Base-by-base conservation (phyloP, 1,284 basidiomycete species). In the Ceratobasidium papillatum region DNA sequence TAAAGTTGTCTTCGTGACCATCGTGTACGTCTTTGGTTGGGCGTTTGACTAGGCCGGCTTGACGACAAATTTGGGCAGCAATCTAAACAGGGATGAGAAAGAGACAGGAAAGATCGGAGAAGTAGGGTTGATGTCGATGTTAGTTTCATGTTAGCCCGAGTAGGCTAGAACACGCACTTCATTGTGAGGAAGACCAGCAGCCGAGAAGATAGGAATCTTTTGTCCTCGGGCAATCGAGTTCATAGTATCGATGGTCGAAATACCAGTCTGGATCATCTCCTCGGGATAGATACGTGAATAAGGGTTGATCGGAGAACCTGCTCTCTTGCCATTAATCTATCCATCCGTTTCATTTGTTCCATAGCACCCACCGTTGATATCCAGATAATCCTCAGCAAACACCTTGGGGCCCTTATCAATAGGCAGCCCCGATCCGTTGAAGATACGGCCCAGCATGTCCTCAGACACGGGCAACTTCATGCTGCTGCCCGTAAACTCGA, bases 201-300 rank as follows among this genome's bases (percentile, higher is more conserved):
- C 98, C 75, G 96, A 99, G 88, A 99, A 99, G 83, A 99, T 99
- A 77, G 98, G 98, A 78, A 99, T 99, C 90, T 99, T 99, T 84
- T 99, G 98, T 59, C 98, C 98, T 86, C 98, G 95, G 75, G 98
- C 98, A 82, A 99, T 99, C 77, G 97, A 98, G 86, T 99, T 98
- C 96, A 99, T 98, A 65, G 91, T 91, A 84, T 99, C 96, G 81
- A 99, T 98, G 41, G 98, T 99, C 49, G 97, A 99, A 82, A 99
- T 99, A 86, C 98, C 98, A 25, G 98, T 99, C 84, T 99, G 98
- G 79, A 99, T 99, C 98, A 99, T 99, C 86, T 99, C 97, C 84
- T 99, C 98, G 77, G 98, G 98, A 85, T 99, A 99, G 84, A 99
- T 98, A 82, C 98, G 96, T 77, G 95, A 96, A 86, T 93, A 99